Evolutionary conservation across 2,329 filamentous ascomycete species (phyloP), one percentile per base, ranked within the genome.

Genomic region (Clonostachys solani): DNA sequence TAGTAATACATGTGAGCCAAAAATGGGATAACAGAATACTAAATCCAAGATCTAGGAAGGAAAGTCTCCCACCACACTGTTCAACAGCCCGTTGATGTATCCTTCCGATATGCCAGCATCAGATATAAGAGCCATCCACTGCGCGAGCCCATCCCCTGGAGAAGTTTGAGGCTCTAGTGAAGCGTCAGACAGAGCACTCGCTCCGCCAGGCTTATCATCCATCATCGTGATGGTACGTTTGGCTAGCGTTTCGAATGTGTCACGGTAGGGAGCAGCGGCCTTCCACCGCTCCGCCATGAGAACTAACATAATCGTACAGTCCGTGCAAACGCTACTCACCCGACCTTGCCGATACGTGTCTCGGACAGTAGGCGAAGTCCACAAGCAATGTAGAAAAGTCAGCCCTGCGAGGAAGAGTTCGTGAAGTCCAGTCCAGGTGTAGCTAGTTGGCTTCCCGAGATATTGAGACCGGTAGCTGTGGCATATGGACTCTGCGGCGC

Each of bases 241-340:
- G 16, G 58, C 51, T 13, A 67, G 54, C 3, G 53, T 49, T 17
- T 64, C 61, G 40, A 65, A 66, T 10, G 62, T 57, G 44, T 67
- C 61, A 10, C 64, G 58, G 46, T 65, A 65, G 0, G 62, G 58
- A 2, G 59, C 54, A 1, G 59, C 63, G 15, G 34, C 47, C 12
- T 48, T 47, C 61, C 62, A 66, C 1, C 59, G 52, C 33, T 66
- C 60, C 1, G 61, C 61, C 17, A 66, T 61, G 7, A 63, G 45
- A 1, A 59, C 56, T 12, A 66, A 44, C 3, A 64, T 49, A 35
- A 61, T 63, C 1, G 56, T 64, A 40, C 61, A 62, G 35, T 52
- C 54, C 5, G 54, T 61, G 46, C 56, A 61, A 5, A 57, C 57
- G 33, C 45, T 59, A 50, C 50, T 62, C 10, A 61, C 50, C 5